A percentile compares a stretch with the other conserved stretches of the same genome.
These are phyloP conservation scores for Neurospora sp. DNA, from an alignment of 495 filamentous ascomycete species.

Conservation along the genomic window DNA sequence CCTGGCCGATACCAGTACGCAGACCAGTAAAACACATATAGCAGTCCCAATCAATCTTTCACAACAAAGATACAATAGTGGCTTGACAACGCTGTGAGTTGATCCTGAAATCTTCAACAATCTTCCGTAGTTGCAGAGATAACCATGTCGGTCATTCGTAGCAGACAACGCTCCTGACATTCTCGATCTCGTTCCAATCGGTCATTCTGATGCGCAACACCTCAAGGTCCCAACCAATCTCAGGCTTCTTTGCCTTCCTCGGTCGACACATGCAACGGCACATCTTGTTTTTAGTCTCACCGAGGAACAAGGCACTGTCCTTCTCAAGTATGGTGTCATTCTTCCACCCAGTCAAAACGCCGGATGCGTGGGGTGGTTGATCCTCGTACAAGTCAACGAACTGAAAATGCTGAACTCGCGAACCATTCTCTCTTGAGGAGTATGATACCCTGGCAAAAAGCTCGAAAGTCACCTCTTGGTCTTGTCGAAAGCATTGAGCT, in stretches of 20 bases:
- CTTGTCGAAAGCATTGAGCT: conserved; percentile 17
- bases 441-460: conserved; percentile 47
- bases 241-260: conserved; percentile 28
- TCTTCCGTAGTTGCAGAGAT: no score
- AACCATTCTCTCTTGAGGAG: conserved; percentile 35
- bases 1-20: neutral
- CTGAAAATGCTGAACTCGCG: conserved; percentile 45
- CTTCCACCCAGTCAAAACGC: conserved; percentile 40
- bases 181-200: conserved; percentile 43
- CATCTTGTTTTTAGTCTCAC: conserved; percentile 18
- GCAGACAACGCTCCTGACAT: conserved; percentile 17
- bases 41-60: neutral
- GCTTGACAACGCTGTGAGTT: no score
- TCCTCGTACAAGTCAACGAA: conserved; percentile 51
- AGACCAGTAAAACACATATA: neutral
- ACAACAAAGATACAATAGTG: no score
- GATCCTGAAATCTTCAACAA: no score
- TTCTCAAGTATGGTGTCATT: conserved; percentile 34
- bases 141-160: neutral
- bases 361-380: conserved; percentile 40
- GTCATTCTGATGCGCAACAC: conserved; percentile 45
- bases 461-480: conserved; percentile 43
- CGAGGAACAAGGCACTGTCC: conserved; percentile 35
- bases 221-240: conserved; percentile 32
- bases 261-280: conserved; percentile 46